Conservation (phyloP, 345 rosid species). For the Rhodomyrtus tomentosa region DNA sequence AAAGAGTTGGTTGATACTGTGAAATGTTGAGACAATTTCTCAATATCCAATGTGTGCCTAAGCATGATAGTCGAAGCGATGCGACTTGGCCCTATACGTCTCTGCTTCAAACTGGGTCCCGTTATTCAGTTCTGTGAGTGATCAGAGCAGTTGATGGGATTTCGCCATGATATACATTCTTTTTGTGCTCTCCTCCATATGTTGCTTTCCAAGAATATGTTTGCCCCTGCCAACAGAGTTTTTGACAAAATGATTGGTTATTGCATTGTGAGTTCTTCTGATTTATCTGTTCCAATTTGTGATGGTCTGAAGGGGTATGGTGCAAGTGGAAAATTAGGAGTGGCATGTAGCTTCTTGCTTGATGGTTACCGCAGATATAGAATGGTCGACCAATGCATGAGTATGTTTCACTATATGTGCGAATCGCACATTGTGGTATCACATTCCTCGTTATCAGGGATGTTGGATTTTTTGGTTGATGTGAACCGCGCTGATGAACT, state of each 20-base stretch:
- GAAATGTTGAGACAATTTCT: not conserved
- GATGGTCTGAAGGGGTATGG: not conserved
- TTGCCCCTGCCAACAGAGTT: constrained; percentile 18
- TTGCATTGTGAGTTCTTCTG: constrained; percentile 3
- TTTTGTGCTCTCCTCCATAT: constrained; percentile 18
- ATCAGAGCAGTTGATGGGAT: not conserved
- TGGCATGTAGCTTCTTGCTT: constrained; percentile 20
- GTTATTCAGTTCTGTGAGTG: not conserved
- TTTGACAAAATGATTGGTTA: constrained; percentile 22
- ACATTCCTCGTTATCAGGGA: constrained; percentile 4
- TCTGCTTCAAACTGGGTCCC: not conserved
- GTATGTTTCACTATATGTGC: constrained; percentile 11
- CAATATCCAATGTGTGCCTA: not conserved
- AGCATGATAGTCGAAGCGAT: not conserved
- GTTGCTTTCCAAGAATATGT: constrained; percentile 19
- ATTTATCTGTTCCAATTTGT: constrained; percentile 1
- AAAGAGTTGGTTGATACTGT: not conserved
- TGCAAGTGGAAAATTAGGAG: not conserved
- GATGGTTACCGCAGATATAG: constrained; percentile 21
- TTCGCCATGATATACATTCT: not conserved
- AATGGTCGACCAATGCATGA: constrained; percentile 14
- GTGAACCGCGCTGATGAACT: constrained; percentile 10
- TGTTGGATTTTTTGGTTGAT: constrained; percentile 22
- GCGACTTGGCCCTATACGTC: not conserved
- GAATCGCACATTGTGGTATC: constrained; percentile 3